Evolutionary conservation across 2,329 filamentous ascomycete species (phyloP), one percentile per base, ranked within the genome.

Genomic region (Fusarium sambucinum): DNA sequence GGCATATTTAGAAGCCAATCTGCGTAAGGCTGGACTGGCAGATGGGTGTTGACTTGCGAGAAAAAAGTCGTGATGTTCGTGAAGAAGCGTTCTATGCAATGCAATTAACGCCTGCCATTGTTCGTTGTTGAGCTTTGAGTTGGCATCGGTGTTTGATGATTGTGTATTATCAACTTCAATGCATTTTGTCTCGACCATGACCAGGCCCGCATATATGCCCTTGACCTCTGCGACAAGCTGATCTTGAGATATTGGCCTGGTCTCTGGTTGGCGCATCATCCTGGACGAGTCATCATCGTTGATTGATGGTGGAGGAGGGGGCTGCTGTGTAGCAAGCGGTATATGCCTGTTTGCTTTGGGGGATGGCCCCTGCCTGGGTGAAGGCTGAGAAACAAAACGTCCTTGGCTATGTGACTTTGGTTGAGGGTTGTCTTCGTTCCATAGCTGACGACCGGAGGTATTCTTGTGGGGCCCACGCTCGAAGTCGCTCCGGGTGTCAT

Each of bases 41-140:
- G 90, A 91, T 0, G 93, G 94, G 74, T 98, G 94, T 70, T 97
- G 94, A 0, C 89, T 92, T 0, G 94, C 94, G 1, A 97, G 81
- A 59, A 97, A 94, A 73, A 95, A 95, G 64, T 95, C 92, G 59
- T 94, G 91, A 59, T 95, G 91, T 63, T 97, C 93, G 66, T 96
- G 89, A 0, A 97, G 80, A 0, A 97, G 77, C 0, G 93, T 96
- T 1, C 92, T 84, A 70, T 98, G 95, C 0, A 97, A 77, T 0
- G 91, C 90, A 40, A 97, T 93, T 0, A 97, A 78, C 0, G 92
- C 91, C 68, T 96, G 91, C 91, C 92, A 97, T 71, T 97, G 92
- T 52, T 94, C 89, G 40, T 86, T 81, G 25, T 82, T 88, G 0
- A 90, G 76, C 17, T 83, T 81, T 0, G 75, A 77, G 3, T 80